These are phyloP conservation scores for Diaporthe longicolla DNA, from an alignment of 2,329 filamentous ascomycete genomes.

Conservation along the genomic window DNA sequence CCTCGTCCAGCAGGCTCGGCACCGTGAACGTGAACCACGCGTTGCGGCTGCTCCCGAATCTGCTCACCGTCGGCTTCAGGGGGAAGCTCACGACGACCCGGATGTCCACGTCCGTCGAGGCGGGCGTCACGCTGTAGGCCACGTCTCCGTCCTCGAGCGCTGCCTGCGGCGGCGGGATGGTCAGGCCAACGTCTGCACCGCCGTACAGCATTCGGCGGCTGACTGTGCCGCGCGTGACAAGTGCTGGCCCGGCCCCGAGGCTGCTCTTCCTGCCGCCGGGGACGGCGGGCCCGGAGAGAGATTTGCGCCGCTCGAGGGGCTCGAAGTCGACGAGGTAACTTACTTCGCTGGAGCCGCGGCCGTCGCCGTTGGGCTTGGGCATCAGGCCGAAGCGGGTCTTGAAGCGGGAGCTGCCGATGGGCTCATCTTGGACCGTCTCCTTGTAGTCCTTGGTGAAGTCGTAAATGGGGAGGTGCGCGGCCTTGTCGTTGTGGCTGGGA, in stretches of 20 bases:
- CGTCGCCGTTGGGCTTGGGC: slow-evolving; percentile 41
- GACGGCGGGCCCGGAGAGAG: slow-evolving; percentile 1
- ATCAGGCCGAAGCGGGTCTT: slow-evolving; percentile 40
- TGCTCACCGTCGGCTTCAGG: slow-evolving; percentile 21
- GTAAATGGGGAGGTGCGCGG: slow-evolving; percentile 41
- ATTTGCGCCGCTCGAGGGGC: slow-evolving; percentile 32
- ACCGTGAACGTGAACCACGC: slow-evolving; percentile 43
- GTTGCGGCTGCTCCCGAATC: slow-evolving; percentile 39
- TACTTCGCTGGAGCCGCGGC: slow-evolving; percentile 34
- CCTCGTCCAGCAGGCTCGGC: slow-evolving; percentile 35
- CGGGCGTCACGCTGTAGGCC: slow-evolving; percentile 33
- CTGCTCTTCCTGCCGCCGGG: slow-evolving; percentile 12
- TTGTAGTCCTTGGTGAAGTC: slow-evolving; percentile 39
- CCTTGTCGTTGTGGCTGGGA: slow-evolving; percentile 38
- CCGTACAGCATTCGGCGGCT: slow-evolving; percentile 37
- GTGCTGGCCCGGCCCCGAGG: background rate
- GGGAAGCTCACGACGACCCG: slow-evolving; percentile 27
- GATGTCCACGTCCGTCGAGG: slow-evolving; percentile 31
- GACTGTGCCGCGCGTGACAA: slow-evolving; percentile 32
- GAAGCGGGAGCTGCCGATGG: slow-evolving; percentile 41
- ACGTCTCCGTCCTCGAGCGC: slow-evolving; percentile 20
- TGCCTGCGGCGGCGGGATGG: slow-evolving; percentile 23
- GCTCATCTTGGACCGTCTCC: slow-evolving; percentile 35
- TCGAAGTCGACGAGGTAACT: slow-evolving; percentile 42
- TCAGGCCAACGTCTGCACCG: slow-evolving; percentile 35